Evolutionary conservation across 1,284 basidiomycete genomes (phyloP), one percentile per base, ranked within the genome.

Genomic region (Chalciporus sp.): DNA sequence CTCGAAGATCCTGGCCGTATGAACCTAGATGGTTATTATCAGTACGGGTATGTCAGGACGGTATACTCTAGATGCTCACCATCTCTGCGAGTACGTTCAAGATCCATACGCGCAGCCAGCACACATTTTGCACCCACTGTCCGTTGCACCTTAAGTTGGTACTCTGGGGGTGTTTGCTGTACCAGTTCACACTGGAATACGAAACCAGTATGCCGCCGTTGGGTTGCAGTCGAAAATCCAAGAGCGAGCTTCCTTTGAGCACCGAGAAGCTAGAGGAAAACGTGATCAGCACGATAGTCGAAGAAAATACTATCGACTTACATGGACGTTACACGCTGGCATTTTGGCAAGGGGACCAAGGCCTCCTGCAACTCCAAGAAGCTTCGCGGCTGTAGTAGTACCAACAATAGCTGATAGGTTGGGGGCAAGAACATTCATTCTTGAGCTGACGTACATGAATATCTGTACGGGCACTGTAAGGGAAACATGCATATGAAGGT

Each of bases 321-420:
- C 93, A 76, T 96, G 93, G 58, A 98, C 88, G 72, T 99, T 99
- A 73, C 94, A 96, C 3, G 92, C 81, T 6, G 97, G 97, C 82
- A 98, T 96, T 71, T 97, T 95, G 47, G 91, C 90, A 39, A 99
- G 81, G 0, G 92, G 92, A 48, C 83, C 84, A 17, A 99, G 80
- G 42, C 97, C 97, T 55, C 97, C 97, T 31, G 97, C 95, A 43
- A 98, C 94, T 70, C 97, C 97, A 43, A 99, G 86, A 46, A 99
- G 78, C 79, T 99, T 99, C 46, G 97, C 96, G 42, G 97, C 97
- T 76, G 95, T 96, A 59, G 92, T 93, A 51, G 96, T 98, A 69
- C 97, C 96, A 72, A 99, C 93, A 71, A 99, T 96, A 69, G 92
- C 91, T 64, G 94, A 96, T 68, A 99, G 85, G 73, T 99, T 99